Evolutionary conservation across 331 rosid genomes (phyloP), one percentile per base, ranked within the genome.

Genomic region (Acacia concinna): DNA sequence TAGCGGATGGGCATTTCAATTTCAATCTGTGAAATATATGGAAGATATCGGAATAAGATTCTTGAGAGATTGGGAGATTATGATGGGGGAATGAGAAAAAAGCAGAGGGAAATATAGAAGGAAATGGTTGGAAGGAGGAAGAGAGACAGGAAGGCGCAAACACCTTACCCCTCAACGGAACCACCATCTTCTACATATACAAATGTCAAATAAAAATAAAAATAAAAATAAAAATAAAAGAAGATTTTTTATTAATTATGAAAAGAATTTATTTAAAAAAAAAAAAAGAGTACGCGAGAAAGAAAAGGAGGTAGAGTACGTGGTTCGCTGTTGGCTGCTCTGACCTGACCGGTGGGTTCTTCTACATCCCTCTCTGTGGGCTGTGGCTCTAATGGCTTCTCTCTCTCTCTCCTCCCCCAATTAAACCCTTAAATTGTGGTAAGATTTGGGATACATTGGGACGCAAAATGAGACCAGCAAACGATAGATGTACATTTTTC

Each of bases 171-270:
- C 95, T 65, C 31, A 38, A 51, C 75, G 85, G 66, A 87, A 81
- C 68, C 75, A 49, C 84, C 97, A 71, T 78, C 90, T 74, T 81
- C 91, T 64, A 49, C 81, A 69, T 82, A 85, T 40, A 79, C 54
- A 71, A 76, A 67, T 73, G n/a, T n/a, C n/a, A n/a, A n/a, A 74
- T 68, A 81, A 70, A 81, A 35, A 64, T 40, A 69, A 47, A 41
- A 54, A 59, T 71, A 14, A n/a, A 34, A 34, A 34, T 3, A 37
- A 35, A 20, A 66, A 4, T 21, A 34, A 7, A 2, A 13, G 28
- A 25, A 59, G 46, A 14, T 18, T 65, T 20, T 66, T 66, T 25
- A 66, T 35, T 66, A 66, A 66, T 35, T 35, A 6, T 64, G 7
- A 4, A n/a, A 66, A 35, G 2, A 6, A 18, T 18, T 20, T 49